A percentile compares a stretch with the other conserved stretches of the same genome.
Evolutionary conservation across 345 rosid genomes (phyloP).

Genomic region (Microcos paniculata): DNA sequence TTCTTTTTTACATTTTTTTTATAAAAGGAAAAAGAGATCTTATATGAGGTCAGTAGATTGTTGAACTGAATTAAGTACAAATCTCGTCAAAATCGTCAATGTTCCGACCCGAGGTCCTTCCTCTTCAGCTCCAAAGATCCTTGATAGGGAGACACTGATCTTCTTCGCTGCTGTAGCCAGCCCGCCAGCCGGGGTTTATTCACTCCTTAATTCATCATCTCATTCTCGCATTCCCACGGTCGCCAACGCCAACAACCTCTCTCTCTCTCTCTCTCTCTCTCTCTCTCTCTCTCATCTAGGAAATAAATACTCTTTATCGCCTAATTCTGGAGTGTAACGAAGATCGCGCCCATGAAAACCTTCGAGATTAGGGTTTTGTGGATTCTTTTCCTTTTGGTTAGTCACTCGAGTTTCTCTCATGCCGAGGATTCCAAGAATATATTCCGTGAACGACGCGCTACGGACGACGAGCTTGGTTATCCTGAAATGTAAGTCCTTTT

Average conservation of each 20-base stretch:
- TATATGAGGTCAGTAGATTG: too few species aligned
- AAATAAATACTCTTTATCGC: neutral
- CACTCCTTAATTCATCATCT: neutral
- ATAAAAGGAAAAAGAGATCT: too few species aligned
- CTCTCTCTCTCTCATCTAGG: neutral
- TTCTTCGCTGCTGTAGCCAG: neutral
- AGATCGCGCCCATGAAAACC: constrained; percentile 53
- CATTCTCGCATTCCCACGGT: neutral
- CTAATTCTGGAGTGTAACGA: constrained; percentile 17
- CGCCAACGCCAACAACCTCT: too few species aligned
- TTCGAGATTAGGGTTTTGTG: constrained; percentile 35
- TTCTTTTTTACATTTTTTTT: too few species aligned
- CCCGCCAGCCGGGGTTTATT: neutral
- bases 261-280: neutral
- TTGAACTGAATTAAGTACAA: too few species aligned
- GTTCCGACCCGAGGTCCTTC: too few species aligned
- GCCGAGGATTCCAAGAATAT: constrained; percentile 58
- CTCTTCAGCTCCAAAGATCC: too few species aligned
- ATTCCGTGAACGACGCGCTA: constrained; percentile 78
- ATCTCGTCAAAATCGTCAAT: too few species aligned
- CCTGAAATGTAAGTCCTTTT: constrained; percentile 58
- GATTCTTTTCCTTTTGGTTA: constrained; percentile 37
- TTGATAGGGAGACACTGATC: too few species aligned
- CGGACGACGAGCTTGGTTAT: constrained; percentile 73
- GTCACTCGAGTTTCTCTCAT: constrained; percentile 19